These are phyloP conservation scores for Phaeodactylum tricornutum DNA, from an alignment of 108 stramenopile genomes.

Conservation along the genomic window DNA sequence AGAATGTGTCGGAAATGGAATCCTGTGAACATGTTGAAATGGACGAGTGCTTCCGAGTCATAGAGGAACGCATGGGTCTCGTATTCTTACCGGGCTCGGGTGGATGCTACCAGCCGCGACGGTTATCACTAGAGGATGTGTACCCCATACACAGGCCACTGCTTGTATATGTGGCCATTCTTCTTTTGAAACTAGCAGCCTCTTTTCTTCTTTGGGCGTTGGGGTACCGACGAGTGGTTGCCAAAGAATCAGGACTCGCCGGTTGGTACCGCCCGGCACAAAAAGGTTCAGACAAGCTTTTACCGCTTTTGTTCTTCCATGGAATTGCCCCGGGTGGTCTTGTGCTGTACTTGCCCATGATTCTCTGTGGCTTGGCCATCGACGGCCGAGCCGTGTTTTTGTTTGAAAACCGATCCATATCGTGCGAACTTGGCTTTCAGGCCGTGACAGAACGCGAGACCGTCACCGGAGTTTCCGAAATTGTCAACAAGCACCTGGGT, in stretches of 20 bases:
- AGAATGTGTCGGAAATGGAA: slow-evolving; percentile 9
- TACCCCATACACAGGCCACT: slow-evolving; percentile 59
- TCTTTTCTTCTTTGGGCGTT: slow-evolving; percentile 17
- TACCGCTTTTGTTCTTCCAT: slow-evolving; percentile 78
- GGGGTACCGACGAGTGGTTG: slow-evolving; percentile 42
- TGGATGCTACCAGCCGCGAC: slow-evolving; percentile 11
- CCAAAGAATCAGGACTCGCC: slow-evolving; percentile 26
- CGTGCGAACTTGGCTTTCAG: slow-evolving; percentile 29
- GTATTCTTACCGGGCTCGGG: background rate
- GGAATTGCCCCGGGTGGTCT: slow-evolving; percentile 80
- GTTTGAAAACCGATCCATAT: slow-evolving; percentile 59
- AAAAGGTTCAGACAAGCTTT: background rate
- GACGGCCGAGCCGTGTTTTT: slow-evolving; percentile 41
- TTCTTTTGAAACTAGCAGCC: slow-evolving; percentile 19
- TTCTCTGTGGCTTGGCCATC: slow-evolving; percentile 25
- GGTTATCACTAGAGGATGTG: slow-evolving; percentile 59
- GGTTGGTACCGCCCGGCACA: slow-evolving; percentile 52
- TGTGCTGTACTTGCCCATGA: slow-evolving; percentile 57
- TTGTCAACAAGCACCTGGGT: slow-evolving; percentile 19
- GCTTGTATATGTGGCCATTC: slow-evolving; percentile 40
- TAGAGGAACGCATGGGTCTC: background rate
- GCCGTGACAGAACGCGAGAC: slow-evolving; percentile 45
- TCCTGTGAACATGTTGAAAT: slow-evolving; percentile 2
- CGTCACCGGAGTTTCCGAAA: slow-evolving; percentile 56
- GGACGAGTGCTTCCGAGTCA: background rate